Evolutionary conservation across 1,284 basidiomycete species (phyloP).

Genomic region (Pascua guehoae): DNA sequence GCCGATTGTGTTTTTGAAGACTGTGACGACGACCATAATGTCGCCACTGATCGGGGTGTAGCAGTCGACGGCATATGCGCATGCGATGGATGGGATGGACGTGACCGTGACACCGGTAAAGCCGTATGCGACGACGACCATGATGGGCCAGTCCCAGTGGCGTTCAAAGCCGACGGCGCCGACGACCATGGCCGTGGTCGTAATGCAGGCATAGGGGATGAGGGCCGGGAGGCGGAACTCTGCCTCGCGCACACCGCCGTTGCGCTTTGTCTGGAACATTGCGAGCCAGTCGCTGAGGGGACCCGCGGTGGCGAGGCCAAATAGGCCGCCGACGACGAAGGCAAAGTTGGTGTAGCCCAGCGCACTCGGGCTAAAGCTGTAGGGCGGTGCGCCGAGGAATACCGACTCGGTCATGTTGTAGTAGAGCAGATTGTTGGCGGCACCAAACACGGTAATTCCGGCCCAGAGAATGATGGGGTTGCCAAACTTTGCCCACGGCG

Average conservation of each 20-base stretch:
- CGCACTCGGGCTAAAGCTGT: constrained; percentile 4
- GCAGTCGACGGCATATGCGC: constrained; percentile 19
- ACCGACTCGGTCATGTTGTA: constrained; percentile 11
- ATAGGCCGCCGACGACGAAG: constrained; percentile 14
- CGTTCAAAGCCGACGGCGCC: constrained; percentile 11
- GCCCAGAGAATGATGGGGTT: constrained; percentile 19
- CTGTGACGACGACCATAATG: constrained; percentile 18
- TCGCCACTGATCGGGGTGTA: constrained; percentile 18
- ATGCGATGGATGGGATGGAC: constrained; percentile 7
- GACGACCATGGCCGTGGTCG: constrained; percentile 3
- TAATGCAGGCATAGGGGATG: constrained; percentile 11
- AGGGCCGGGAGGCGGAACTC: constrained; percentile 18
- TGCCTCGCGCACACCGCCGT: constrained; percentile 16
- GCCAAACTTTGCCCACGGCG: constrained; percentile 15
- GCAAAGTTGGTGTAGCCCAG: constrained; percentile 19
- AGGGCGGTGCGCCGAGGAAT: constrained; percentile 3
- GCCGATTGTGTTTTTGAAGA: constrained; percentile 16
- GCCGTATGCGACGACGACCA: constrained; percentile 10
- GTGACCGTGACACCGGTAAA: constrained; percentile 14
- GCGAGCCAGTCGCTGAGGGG: constrained; percentile 12
- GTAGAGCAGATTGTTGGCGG: constrained; percentile 13
- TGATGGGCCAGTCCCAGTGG: constrained; percentile 10
- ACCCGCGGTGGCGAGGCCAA: constrained; percentile 16
- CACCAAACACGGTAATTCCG: constrained; percentile 4
- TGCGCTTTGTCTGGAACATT: constrained; percentile 8